A percentile compares a stretch with the other conserved stretches of the same genome.
Conservation (phyloP, 2,329 filamentous ascomycete species). For the Botrytis tulipae region DNA sequence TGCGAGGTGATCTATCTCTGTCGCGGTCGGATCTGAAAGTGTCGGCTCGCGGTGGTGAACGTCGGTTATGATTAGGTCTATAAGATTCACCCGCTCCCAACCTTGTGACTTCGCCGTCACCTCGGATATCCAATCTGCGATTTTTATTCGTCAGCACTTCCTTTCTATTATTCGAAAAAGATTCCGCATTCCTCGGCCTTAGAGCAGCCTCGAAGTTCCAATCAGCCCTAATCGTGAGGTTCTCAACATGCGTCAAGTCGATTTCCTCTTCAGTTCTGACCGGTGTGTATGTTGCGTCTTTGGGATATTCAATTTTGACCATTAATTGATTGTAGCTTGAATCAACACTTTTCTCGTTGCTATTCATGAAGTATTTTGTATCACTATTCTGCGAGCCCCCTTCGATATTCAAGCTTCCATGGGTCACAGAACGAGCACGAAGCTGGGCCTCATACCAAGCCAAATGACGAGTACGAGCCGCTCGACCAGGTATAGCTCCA, state of each 20-base stretch:
- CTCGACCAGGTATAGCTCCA: background rate
- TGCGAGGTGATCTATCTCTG: slow-evolving; percentile 31
- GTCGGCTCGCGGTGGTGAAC: slow-evolving; percentile 35
- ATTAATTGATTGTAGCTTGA: background rate
- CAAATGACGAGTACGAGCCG: background rate
- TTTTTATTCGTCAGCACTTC: slow-evolving; percentile 22
- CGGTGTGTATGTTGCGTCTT: background rate
- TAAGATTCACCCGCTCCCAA: slow-evolving; percentile 40
- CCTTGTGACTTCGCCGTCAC: slow-evolving; percentile 39
- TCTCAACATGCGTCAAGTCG: background rate
- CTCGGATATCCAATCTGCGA: slow-evolving; percentile 27
- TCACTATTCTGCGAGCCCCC: background rate
- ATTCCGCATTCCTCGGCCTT: background rate
- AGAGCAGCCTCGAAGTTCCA: background rate
- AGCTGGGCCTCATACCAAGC: background rate
- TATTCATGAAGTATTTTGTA: background rate
- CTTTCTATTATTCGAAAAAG: background rate
- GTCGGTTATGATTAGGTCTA: slow-evolving; percentile 33
- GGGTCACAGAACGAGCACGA: background rate
- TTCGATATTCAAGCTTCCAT: background rate
- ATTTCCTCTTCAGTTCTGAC: background rate
- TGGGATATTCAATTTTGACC: background rate
- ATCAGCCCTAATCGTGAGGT: background rate
- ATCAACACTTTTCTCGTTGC: background rate
- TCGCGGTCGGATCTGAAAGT: slow-evolving; percentile 33